Evolutionary conservation across 1,284 basidiomycete species (phyloP), one percentile per base, ranked within the genome.

Genomic region (Ceratobasidium sp.): DNA sequence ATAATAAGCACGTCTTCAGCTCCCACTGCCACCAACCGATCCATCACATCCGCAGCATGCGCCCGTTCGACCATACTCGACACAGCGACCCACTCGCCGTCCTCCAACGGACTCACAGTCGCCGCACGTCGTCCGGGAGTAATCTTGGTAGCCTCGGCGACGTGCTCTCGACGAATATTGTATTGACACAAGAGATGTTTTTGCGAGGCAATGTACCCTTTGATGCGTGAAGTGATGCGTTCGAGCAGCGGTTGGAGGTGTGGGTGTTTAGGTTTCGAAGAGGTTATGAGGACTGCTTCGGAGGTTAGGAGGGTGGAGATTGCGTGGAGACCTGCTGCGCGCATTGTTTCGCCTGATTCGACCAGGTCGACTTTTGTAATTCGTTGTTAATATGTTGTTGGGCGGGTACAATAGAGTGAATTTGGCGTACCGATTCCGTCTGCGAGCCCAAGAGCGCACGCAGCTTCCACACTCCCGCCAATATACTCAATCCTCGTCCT

Each of bases 321-420:
- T 44, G 97, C 92, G 85, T 95, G 95, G 75, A 99, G 89, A 66
- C 97, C 97, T 1, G 97, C 97, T 33, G 97, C 98, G 58, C 97
- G 95, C 98, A 99, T 99, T 1, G 97, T 99, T 83, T 99, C 98
- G 42, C 97, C 97, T n/a, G 96, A 98, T 86, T 99, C 97, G 96
- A 84, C 66, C 46, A 73, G 61, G 56, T 79, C 60, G 67, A 80
- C 56, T 64, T 82, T 33, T 20, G n/a, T 53, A 1, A 40, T 28
- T 12, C 23, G 2, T 33, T n/a, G 55, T 56, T n/a, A 56, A 13
- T 75, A n/a, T 70, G 61, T 64, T 40, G 3, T 42, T 23, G 53
- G 53, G 18, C 53, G 53, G 66, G 39, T 76, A 79, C 40, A 75
- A 66, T 55, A 61, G 42, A 76, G 75, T 77, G n/a, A 49, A 61